Conservation (phyloP, 306 rosid species). For the Begonia peltatifolia region DNA sequence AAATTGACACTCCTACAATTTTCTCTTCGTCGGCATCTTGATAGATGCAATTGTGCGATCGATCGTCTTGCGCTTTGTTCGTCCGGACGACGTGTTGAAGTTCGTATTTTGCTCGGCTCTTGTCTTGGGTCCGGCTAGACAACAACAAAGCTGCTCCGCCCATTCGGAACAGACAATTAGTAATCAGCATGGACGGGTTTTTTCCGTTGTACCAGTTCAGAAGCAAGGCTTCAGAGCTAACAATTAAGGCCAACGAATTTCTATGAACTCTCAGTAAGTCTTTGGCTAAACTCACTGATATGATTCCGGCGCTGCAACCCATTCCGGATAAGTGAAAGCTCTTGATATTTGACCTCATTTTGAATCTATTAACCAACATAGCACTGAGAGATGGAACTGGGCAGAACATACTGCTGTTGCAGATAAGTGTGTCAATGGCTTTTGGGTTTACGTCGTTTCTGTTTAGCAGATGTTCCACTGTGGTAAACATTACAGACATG, state of each 20-base stretch:
- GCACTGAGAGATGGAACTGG: conserved; percentile 79
- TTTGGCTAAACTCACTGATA: conserved; percentile 63
- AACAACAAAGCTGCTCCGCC: conserved; percentile 71
- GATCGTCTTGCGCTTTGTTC: conserved; percentile 56
- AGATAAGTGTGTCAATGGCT: conserved; percentile 49
- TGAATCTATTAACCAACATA: conserved; percentile 71
- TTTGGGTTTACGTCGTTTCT: conserved; percentile 58
- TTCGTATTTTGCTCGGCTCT: conserved; percentile 47
- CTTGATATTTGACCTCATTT: conserved; percentile 53
- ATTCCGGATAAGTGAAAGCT: conserved; percentile 82
- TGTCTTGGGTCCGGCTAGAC: conserved; percentile 34
- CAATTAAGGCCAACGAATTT: conserved; percentile 30
- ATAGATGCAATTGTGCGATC: conserved; percentile 56
- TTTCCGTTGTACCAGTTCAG: conserved; percentile 75
- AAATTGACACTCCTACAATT: conserved; percentile 53
- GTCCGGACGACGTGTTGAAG: conserved; percentile 63
- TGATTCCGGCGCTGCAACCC: conserved; percentile 79
- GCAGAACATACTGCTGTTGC: conserved; percentile 62
- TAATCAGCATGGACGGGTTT: conserved; percentile 76
- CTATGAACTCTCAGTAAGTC: conserved; percentile 75
- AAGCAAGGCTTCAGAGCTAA: conserved; percentile 68
- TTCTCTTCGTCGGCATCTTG: conserved; percentile 70
- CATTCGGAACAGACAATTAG: conserved; percentile 78
- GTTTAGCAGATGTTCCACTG: conserved; percentile 41
- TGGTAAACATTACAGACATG: conserved; percentile 54